These are phyloP conservation scores for Lagenidium sp. DNA, from an alignment of 352 stramenopile species.

Conservation along the genomic window DNA sequence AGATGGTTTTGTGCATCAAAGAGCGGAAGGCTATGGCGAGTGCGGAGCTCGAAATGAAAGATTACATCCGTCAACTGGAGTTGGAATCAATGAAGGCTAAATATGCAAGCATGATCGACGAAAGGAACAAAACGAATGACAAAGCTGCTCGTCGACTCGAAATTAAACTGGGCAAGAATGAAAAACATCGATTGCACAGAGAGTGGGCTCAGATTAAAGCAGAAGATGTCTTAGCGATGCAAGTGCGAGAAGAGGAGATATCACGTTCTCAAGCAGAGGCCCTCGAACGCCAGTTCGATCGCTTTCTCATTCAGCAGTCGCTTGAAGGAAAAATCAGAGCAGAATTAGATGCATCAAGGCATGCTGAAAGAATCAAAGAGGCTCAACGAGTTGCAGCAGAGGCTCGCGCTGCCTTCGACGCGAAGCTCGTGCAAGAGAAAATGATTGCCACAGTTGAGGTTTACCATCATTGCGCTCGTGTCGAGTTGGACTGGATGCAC, in stretches of 20 bases:
- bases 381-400: constrained; percentile 33
- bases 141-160: constrained; percentile 59
- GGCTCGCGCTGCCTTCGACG: constrained; percentile 30
- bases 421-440: constrained; percentile 47
- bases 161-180: constrained; percentile 74
- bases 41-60: constrained; percentile 56
- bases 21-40: constrained; percentile 60
- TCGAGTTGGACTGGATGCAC: constrained; percentile 45
- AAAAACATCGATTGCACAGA: constrained; percentile 59
- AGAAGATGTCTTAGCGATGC: constrained; percentile 52
- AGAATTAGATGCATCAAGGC: constrained; percentile 28
- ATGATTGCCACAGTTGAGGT: constrained; percentile 60
- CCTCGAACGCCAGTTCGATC: constrained; percentile 47
- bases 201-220: constrained; percentile 59
- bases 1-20: constrained; percentile 41
- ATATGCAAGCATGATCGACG: constrained; percentile 58
- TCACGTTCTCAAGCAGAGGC: constrained; percentile 26
- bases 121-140: constrained; percentile 47
- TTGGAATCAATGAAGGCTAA: constrained; percentile 68
- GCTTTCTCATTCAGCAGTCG: constrained; percentile 52
- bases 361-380: constrained; percentile 34
- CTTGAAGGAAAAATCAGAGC: constrained; percentile 34
- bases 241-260: constrained; percentile 44
- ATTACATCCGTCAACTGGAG: constrained; percentile 54
- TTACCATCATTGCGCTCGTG: constrained; percentile 20